These are phyloP conservation scores for Talaromyces sp. DNA, from an alignment of 2,329 filamentous ascomycete species.

Conservation along the genomic window DNA sequence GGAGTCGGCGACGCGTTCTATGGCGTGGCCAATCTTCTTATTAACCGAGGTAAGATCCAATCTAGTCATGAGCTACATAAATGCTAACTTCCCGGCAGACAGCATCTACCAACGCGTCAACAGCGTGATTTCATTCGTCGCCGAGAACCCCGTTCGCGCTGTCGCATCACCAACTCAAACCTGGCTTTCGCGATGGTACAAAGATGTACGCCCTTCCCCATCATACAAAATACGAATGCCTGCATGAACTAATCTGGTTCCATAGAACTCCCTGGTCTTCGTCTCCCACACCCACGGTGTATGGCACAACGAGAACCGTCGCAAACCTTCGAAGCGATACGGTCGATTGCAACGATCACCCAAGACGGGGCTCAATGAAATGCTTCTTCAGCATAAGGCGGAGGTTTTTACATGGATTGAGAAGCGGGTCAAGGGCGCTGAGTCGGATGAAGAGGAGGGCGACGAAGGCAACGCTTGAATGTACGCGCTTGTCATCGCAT, in stretches of 20 bases:
- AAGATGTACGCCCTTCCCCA: conserved; percentile 47
- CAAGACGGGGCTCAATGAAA: conserved; percentile 50
- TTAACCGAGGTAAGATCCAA: conserved; percentile 59
- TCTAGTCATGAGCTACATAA: background rate
- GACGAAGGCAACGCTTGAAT: background rate
- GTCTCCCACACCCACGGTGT: conserved; percentile 71
- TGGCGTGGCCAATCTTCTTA: conserved; percentile 76
- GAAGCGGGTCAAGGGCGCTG: conserved; percentile 32
- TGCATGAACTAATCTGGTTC: background rate
- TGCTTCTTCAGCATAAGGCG: conserved; percentile 53
- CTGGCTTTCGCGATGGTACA: conserved; percentile 74
- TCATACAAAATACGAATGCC: background rate
- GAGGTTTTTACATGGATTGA: conserved; percentile 49
- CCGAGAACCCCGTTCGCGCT: conserved; percentile 68
- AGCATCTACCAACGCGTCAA: conserved; percentile 64
- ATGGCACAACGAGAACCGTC: conserved; percentile 63
- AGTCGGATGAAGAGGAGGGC: conserved; percentile 23
- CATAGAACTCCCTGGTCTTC: conserved; percentile 69
- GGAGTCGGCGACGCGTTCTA: conserved; percentile 87
- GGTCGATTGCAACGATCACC: conserved; percentile 51
- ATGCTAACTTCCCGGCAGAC: conserved; percentile 32
- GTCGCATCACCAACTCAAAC: conserved; percentile 74
- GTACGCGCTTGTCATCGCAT: background rate
- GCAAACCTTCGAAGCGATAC: conserved; percentile 56
- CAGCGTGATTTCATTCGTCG: conserved; percentile 77